Base-by-base conservation (phyloP, 2,329 filamentous ascomycete species). In the Ophiostoma angusticollis region DNA sequence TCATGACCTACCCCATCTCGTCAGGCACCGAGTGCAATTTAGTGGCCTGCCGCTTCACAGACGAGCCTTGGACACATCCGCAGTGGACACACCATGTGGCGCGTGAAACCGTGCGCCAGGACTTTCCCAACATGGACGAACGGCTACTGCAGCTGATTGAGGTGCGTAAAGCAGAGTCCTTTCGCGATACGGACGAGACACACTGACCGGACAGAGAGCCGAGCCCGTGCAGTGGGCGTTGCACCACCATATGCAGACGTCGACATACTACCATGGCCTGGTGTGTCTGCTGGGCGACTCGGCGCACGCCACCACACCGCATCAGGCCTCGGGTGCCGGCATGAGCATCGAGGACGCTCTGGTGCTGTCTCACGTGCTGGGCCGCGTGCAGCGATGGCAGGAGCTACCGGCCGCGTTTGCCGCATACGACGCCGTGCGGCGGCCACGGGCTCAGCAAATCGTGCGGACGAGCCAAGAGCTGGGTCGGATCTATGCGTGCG, bases 271-370 rank as follows among this genome's bases (percentile, higher is more conserved):
- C 52, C 66, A 72, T 52, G 41, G 56, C 25, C 53, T 54, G 14
- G 39, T 71, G 0, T 67, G 65, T 38, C 47, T 74, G 4, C 56
- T 70, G 0, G 72, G 71, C 11, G 71, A 76, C 46, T 69, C 71
- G 1, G 72, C 72, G 9, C 72, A 76, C 46, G 70, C 70, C 39
- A 23, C 31, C 38, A 48, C 43, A 17, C 47, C 47, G 29, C 43
- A 44, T 30, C 44, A 45, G 43, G 47, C 44, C 21, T 39, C 43
- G 1, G 47, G 47, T 2, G 47, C 46, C 17, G 43, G 47, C 24
- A 45, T 42, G 36, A 40, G 46, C 19, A 34, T 49, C 13, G 47
- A 49, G 40, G 47, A 49, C 14, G 47, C 46, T 9, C 43, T 47
- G 3, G 47, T 47, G 9, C 16, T 49, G 9, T 42, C 45, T 13